Evolutionary conservation across 768 basidiomycete species (phyloP).

Genomic region (Mycena alexandri): DNA sequence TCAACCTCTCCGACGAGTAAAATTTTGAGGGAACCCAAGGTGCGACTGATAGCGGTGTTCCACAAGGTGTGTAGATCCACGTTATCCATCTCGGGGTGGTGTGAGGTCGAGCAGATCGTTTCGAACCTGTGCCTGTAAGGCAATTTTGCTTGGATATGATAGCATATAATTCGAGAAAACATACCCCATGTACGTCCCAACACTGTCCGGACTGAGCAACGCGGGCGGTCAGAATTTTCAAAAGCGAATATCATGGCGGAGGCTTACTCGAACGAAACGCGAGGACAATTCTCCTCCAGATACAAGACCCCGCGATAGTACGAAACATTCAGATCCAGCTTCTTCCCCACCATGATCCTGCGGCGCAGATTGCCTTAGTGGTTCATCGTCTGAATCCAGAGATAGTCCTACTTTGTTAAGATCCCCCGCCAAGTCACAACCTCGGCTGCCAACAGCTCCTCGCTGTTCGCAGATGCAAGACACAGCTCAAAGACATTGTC

Average conservation of each 20-base stretch:
- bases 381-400: no score
- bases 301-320: conserved; percentile 26
- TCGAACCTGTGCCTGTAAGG: conserved; percentile 32
- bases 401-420: not conserved
- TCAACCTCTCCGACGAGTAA: conserved; percentile 32
- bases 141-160: no score
- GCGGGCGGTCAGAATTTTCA: not conserved
- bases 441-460: conserved; percentile 20
- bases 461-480: conserved; percentile 7
- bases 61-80: conserved; percentile 24
- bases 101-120: not conserved
- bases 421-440: conserved; percentile 32
- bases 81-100: not conserved
- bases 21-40: conserved; percentile 21
- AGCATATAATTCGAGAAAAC: no score
- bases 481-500: conserved; percentile 26
- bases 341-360: conserved; percentile 18
- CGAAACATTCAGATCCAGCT: conserved; percentile 25
- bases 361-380: not conserved
- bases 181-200: conserved; percentile 15
- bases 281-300: conserved; percentile 19
- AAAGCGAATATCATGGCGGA: not conserved
- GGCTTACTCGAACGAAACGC: conserved; percentile 2
- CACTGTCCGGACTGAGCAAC: not conserved
- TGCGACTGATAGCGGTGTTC: conserved; percentile 14